Base-by-base conservation (phyloP, 192 early-diverging fungal genomes). In the Chytriomyces sp. region DNA sequence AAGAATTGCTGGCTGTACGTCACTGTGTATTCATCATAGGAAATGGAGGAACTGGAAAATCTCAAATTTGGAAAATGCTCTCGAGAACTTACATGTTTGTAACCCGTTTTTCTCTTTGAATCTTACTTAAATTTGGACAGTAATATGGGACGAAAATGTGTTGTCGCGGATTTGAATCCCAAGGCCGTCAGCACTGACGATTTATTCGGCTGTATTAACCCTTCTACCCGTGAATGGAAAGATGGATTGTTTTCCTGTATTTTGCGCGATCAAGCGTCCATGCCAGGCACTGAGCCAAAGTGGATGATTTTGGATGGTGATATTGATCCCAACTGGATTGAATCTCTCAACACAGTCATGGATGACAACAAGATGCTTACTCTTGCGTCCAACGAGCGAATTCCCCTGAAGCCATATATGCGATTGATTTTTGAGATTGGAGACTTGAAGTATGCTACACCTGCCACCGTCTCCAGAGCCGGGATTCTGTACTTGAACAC, bases 301-400 rank as follows among this genome's bases (percentile, higher is more conserved):
- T 89, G 88, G 88, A 86, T 89, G 75, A 49, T 49, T 49, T 22
- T 49, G 8, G 85, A 84, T 58, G 87, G 87, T 62, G 87, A 89
- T 64, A 89, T 89, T 77, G 84, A 87, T 75, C 84, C 86, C 22
- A 89, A 88, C 79, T 89, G 88, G 88, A 89, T 89, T 75, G 88
- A 89, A 70, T 85, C 82, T 4, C 72, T 89, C 33, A 89, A 89
- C 72, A 89, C 88, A 3, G 88, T 89, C 39, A 89, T 89, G 88
- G 88, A 89, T 62, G 88, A 89, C 75, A 89, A 89, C 78, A 89
- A 89, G 59, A 86, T 89, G 84, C 77, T 89, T 4, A 89, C 88
- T 1, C 64, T 89, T 1, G 88, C 88, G 19, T 78, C 75, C 33
- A 89, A 89, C 75, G 88, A 89, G 69, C 88, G 88, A 73, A 89